Evolutionary conservation across 2,329 filamentous ascomycete genomes (phyloP).

Genomic region (Aspergillus sp.): DNA sequence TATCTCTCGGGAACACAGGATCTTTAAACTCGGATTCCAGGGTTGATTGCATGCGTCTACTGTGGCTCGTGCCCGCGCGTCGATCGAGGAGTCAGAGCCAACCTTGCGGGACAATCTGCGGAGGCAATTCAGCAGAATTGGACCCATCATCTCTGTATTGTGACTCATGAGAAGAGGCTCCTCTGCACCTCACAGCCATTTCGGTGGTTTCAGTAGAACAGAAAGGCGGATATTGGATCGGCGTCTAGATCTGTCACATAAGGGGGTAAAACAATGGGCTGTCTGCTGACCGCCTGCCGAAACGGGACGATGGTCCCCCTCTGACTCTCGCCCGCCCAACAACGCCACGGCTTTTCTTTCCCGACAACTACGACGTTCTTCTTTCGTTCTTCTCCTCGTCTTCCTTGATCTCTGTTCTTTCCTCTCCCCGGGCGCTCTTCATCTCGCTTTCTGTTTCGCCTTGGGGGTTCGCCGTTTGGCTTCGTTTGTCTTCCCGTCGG

Average conservation of each 20-base stretch:
- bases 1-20: too few species aligned
- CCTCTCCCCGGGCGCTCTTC: neutral
- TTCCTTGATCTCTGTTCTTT: slow-evolving; percentile 1
- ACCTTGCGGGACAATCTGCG: too few species aligned
- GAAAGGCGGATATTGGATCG: neutral
- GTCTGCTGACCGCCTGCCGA: slow-evolving; percentile 13
- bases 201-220: too few species aligned
- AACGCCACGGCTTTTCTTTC: slow-evolving; percentile 19
- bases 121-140: too few species aligned
- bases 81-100: too few species aligned
- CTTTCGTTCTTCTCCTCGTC: slow-evolving; percentile 3
- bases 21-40: too few species aligned
- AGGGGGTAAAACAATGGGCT: neutral
- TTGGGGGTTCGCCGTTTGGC: neutral
- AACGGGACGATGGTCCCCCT: slow-evolving; percentile 6
- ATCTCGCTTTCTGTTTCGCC: neutral
- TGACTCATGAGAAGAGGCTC: too few species aligned
- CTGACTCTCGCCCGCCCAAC: slow-evolving; percentile 10
- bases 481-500: neutral
- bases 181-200: too few species aligned
- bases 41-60: too few species aligned
- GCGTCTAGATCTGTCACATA: slow-evolving; percentile 6
- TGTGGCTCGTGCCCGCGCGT: too few species aligned
- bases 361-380: neutral
- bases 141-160: too few species aligned